These are phyloP conservation scores for Trematosphaeria pertusa DNA, from an alignment of 2,329 filamentous ascomycete species.

Conservation along the genomic window DNA sequence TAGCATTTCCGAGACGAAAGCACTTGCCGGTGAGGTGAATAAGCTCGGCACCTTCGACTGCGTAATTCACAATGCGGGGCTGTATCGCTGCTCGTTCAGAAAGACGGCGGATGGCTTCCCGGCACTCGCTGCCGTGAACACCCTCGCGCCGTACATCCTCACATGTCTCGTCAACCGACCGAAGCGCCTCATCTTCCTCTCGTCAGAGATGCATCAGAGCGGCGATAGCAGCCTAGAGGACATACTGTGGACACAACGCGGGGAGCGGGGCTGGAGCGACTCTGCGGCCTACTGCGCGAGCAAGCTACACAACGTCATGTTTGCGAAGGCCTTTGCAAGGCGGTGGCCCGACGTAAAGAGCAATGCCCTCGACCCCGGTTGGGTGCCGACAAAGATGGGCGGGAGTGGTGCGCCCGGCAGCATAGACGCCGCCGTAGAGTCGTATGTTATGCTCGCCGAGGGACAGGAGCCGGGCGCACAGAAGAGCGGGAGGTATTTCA, in stretches of 20 bases:
- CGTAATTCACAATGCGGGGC: constrained; percentile 65
- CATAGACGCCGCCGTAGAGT: constrained; percentile 56
- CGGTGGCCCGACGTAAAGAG: constrained; percentile 54
- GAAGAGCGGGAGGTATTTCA: constrained; percentile 51
- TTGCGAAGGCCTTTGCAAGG: constrained; percentile 62
- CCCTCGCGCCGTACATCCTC: constrained; percentile 64
- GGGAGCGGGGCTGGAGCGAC: constrained; percentile 42
- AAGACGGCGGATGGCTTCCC: constrained; percentile 58
- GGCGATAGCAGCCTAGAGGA: constrained; percentile 55
- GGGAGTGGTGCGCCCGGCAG: constrained; percentile 56
- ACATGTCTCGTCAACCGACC: constrained; percentile 59
- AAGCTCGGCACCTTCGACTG: constrained; percentile 59
- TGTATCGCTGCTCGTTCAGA: constrained; percentile 53
- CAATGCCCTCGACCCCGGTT: constrained; percentile 60
- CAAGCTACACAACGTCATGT: constrained; percentile 64
- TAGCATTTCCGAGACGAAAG: constrained; percentile 58
- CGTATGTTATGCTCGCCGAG: constrained; percentile 58
- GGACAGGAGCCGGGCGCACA: constrained; percentile 41
- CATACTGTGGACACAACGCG: constrained; percentile 48
- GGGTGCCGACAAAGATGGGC: constrained; percentile 64
- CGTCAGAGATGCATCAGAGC: constrained; percentile 58
- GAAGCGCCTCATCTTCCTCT: constrained; percentile 60
- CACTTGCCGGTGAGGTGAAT: constrained; percentile 60
- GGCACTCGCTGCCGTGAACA: constrained; percentile 63
- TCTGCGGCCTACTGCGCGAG: constrained; percentile 59